Evolutionary conservation across 192 early-diverging fungal genomes (phyloP).

Genomic region (Backusella macrospora): DNA sequence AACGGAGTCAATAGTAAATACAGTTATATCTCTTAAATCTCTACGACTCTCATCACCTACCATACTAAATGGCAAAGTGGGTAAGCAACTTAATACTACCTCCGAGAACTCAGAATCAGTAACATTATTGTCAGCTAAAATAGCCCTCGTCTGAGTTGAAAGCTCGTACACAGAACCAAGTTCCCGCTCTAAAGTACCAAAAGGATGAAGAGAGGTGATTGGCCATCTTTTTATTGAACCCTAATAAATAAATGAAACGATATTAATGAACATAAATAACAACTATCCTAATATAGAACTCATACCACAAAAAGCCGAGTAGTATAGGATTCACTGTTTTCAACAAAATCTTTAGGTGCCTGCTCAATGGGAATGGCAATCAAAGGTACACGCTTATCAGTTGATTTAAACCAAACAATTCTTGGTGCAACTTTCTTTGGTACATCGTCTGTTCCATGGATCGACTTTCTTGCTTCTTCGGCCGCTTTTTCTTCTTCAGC

Average conservation of each 20-base stretch:
- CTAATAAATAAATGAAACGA: conserved; percentile 33
- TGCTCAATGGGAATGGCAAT: conserved; percentile 76
- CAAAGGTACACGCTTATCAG: conserved; percentile 78
- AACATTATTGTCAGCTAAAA: conserved; percentile 81
- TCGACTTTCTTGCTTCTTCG: conserved; percentile 34
- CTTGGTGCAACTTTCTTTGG: conserved; percentile 52
- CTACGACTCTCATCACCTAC: conserved; percentile 63
- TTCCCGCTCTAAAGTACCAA: conserved; percentile 66
- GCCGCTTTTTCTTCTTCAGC: conserved; percentile 43
- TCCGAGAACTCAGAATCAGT: conserved; percentile 69
- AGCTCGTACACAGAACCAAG: conserved; percentile 81
- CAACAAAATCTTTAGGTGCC: conserved; percentile 67
- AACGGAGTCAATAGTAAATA: conserved; percentile 89
- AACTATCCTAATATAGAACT: conserved; percentile 1
- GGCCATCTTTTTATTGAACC: conserved; percentile 72
- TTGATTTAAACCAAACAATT: conserved; percentile 82
- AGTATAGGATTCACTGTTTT: conserved; percentile 57
- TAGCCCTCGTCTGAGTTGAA: conserved; percentile 73
- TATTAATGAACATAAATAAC: conserved; percentile 11
- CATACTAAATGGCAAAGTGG: conserved; percentile 69
- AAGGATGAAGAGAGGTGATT: conserved; percentile 65
- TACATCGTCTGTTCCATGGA: conserved; percentile 39
- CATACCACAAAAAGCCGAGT: conserved; percentile 61
- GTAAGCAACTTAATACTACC: conserved; percentile 74
- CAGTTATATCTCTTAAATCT: conserved; percentile 68